Evolutionary conservation across 2,329 filamentous ascomycete species (phyloP).

Genomic region (Penicillium sp.): DNA sequence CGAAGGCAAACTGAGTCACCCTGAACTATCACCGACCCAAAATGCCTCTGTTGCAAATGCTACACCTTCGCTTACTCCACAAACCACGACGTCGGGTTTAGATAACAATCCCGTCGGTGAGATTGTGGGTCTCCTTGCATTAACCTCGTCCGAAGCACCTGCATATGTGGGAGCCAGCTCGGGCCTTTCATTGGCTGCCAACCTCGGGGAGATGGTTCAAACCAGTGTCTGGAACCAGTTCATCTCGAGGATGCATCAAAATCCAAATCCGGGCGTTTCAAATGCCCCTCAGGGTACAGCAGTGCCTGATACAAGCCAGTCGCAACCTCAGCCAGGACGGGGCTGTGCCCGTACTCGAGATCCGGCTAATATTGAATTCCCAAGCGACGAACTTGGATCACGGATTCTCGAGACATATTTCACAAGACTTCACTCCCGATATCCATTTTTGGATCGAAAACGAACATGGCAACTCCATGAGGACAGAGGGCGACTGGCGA

Average conservation of each 20-base stretch:
- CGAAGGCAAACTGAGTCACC: constrained; percentile 33
- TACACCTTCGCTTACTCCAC: constrained; percentile 20
- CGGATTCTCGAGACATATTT: constrained; percentile 50
- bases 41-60: constrained; percentile 14
- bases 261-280: constrained; percentile 16
- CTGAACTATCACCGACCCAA: constrained; percentile 11
- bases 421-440: constrained; percentile 48
- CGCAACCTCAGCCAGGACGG: constrained; percentile 15
- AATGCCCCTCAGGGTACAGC: constrained; percentile 9
- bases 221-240: constrained; percentile 57
- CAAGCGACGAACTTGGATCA: constrained; percentile 47
- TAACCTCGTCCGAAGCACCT: constrained; percentile 47
- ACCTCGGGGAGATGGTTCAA: constrained; percentile 56
- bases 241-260: constrained; percentile 30
- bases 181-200: constrained; percentile 50
- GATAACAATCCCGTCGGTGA: constrained; percentile 43
- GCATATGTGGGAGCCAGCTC: constrained; percentile 54
- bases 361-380: constrained; percentile 44
- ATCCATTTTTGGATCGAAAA: constrained; percentile 51
- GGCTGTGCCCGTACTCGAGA: constrained; percentile 23
- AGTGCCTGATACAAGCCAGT: neutral
- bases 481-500: constrained; percentile 40
- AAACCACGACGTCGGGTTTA: constrained; percentile 20
- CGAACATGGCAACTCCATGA: constrained; percentile 49
- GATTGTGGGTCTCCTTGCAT: constrained; percentile 52